Evolutionary conservation across 1,284 basidiomycete species (phyloP).

Genomic region (Athelia psychrophila): DNA sequence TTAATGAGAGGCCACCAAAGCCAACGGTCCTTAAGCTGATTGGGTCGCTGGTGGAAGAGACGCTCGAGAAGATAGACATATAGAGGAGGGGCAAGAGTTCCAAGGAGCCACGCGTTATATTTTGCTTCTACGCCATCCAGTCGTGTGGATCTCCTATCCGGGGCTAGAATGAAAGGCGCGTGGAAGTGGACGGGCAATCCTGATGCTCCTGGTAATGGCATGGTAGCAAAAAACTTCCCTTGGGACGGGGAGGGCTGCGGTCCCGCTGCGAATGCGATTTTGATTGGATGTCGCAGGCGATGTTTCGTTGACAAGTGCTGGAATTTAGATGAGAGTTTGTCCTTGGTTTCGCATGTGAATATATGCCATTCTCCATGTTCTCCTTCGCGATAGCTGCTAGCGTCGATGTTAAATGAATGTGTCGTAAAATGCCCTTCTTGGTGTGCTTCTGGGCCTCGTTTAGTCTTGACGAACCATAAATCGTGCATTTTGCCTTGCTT

Average conservation of each 20-base stretch:
- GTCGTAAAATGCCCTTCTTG: neutral
- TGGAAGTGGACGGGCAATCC: conserved; percentile 32
- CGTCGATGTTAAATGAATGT: neutral
- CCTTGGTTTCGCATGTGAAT: neutral
- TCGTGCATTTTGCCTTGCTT: neutral
- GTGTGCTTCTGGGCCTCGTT: neutral
- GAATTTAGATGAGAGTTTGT: conserved; percentile 5
- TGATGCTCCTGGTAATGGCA: conserved; percentile 27
- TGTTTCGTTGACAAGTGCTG: conserved; percentile 7
- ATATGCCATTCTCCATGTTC: conserved; percentile 3
- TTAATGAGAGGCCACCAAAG: conserved; percentile 27
- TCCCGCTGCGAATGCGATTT: conserved; percentile 7
- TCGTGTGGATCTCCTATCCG: conserved; percentile 33
- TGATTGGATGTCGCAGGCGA: conserved; percentile 12
- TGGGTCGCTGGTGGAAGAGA: conserved; percentile 13
- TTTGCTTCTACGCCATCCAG: conserved; percentile 29
- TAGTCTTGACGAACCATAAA: neutral
- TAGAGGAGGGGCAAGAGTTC: conserved; percentile 28
- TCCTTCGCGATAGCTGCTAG: conserved; percentile 4
- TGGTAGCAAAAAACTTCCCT: conserved; percentile 29
- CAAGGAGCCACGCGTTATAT: conserved; percentile 42
- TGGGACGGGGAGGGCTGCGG: conserved; percentile 6
- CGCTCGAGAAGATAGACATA: conserved; percentile 34
- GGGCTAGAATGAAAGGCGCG: conserved; percentile 33
- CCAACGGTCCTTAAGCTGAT: conserved; percentile 14